These are phyloP conservation scores for Jatropha curcas DNA, from an alignment of 345 rosid genomes.

Conservation along the genomic window DNA sequence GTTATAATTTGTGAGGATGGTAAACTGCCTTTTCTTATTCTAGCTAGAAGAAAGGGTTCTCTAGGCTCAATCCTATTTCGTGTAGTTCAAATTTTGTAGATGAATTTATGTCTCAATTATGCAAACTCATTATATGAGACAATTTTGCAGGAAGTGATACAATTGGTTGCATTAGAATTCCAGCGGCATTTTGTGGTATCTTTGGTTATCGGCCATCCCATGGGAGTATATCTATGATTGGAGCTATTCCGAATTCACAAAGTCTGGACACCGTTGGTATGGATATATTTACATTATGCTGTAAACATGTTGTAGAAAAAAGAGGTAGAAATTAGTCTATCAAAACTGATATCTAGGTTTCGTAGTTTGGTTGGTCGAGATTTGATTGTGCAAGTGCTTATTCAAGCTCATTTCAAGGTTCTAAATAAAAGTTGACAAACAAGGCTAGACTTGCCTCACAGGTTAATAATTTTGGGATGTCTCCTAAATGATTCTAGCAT, in stretches of 20 bases:
- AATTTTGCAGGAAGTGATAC: conserved; percentile 71
- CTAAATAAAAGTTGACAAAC: not conserved
- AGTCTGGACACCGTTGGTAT: conserved; percentile 85
- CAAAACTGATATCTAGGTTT: not conserved
- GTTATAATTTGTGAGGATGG: not conserved
- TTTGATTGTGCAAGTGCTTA: not conserved
- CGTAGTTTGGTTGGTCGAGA: not conserved
- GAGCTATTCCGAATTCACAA: conserved; percentile 81
- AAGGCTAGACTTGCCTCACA: not conserved
- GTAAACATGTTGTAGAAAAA: conserved; percentile 6
- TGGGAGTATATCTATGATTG: conserved; percentile 67
- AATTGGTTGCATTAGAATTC: conserved; percentile 68
- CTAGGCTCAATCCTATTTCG: not conserved
- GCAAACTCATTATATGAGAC: conserved; percentile 6
- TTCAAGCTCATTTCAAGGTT: not conserved
- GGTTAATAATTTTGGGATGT: too few species aligned
- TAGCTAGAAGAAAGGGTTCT: not conserved
- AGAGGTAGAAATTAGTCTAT: not conserved
- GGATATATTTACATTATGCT: conserved; percentile 15
- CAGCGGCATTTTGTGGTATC: conserved; percentile 90
- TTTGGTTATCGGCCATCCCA: conserved; percentile 92
- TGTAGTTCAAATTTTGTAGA: not conserved
- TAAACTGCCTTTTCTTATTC: conserved; percentile 1
- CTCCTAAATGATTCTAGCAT: too few species aligned
- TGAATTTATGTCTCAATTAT: not conserved